Evolutionary conservation across 1,284 basidiomycete species (phyloP).

Genomic region (Porphyrellus sp.): DNA sequence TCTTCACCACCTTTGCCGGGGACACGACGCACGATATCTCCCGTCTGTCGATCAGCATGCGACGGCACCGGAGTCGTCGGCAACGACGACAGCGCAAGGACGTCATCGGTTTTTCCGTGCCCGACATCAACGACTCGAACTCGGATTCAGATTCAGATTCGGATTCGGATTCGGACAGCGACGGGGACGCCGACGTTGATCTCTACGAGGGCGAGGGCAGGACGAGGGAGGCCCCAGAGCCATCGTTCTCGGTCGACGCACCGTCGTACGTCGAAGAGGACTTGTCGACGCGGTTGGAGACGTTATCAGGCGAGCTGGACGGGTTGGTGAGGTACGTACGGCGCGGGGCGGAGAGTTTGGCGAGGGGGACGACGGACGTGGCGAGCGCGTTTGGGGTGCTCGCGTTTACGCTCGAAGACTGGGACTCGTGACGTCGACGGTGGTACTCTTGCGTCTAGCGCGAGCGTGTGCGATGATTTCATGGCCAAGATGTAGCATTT

Average conservation of each 20-base stretch:
- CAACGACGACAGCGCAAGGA: conserved; percentile 51
- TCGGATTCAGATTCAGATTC: conserved; percentile 44
- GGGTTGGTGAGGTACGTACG: conserved; percentile 65
- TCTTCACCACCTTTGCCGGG: conserved; percentile 59
- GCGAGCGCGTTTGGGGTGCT: conserved; percentile 67
- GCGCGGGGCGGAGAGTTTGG: conserved; percentile 62
- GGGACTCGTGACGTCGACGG: conserved; percentile 47
- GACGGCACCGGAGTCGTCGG: conserved; percentile 59
- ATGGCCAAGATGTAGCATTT: too few species aligned
- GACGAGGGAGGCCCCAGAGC: conserved; percentile 32
- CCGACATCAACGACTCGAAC: conserved; percentile 24
- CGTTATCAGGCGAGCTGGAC: conserved; percentile 66
- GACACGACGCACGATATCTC: conserved; percentile 60
- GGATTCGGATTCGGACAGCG: conserved; percentile 40
- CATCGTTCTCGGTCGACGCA: conserved; percentile 47
- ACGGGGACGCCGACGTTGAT: conserved; percentile 26
- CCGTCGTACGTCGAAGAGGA: conserved; percentile 38
- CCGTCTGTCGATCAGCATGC: conserved; percentile 50
- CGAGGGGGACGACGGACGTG: conserved; percentile 51
- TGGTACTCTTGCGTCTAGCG: neutral
- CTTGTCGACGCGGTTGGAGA: conserved; percentile 50
- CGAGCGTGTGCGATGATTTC: too few species aligned
- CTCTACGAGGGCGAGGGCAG: conserved; percentile 29
- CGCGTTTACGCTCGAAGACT: conserved; percentile 77
- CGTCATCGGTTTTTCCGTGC: conserved; percentile 58